Base-by-base conservation (phyloP, 1,139 yeast genomes). In the Candida glucosophila region DNA sequence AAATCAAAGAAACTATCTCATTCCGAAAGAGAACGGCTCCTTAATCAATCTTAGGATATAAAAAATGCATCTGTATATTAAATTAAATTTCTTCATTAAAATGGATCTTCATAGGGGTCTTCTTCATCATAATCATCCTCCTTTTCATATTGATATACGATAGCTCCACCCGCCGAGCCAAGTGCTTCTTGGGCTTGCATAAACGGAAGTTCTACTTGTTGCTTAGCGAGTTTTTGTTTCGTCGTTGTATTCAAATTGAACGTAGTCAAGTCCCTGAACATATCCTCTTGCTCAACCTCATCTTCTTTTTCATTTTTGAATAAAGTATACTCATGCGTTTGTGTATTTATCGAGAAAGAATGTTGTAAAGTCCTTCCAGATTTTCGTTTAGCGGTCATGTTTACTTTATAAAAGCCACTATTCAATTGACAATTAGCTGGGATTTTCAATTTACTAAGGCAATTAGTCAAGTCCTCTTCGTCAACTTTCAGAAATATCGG, bases 71-170 rank as follows among this genome's bases (percentile, higher is more conserved):
- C n/a, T n/a, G n/a, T n/a, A n/a, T n/a, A n/a, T n/a, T n/a, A n/a
- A n/a, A n/a, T n/a, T n/a, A n/a, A n/a, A n/a, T n/a, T n/a, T n/a
- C n/a, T n/a, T n/a, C n/a, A n/a, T 20, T 15, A 86, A 43, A 86
- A 88, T 4, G 97, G 97, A 45, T 90, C 97, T 47, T 90, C 98
- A 42, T 78, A 88, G 0, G 97, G 96, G 50, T 90, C 98, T 39
- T 90, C 97, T 50, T 90, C 97, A 46, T 90, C 97, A 40, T 86
- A 88, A 47, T 88, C 97, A 48, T 88, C 79, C 37, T 73, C 79
- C 41, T 72, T 72, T 42, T 82, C 94, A 46, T 76, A 88, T 46
- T 88, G 92, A 46, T 88, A 90, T 8, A 90, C 94, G 41, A 90
- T 88, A 1, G 98, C 97, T 7, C 73, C 73, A 20, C 95, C 94